phyloP scores from a whole-genome alignment of 2,329 filamentous ascomycete species.

The Talaromyces sp. region DNA sequence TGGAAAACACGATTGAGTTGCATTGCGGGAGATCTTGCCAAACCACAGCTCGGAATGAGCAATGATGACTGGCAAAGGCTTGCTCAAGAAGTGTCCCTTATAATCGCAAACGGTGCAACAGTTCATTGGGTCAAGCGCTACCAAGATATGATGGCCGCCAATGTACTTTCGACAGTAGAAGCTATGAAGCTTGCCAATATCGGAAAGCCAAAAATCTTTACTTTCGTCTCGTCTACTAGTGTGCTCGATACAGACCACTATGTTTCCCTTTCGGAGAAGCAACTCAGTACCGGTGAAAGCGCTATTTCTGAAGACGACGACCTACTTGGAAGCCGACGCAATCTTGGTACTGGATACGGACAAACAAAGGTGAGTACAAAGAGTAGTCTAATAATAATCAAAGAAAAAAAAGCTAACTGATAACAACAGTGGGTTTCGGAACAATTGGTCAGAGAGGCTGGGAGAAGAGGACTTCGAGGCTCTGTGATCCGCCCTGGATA shows the following conservation, averaged over 20 bases:
- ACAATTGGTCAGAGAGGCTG: conserved; percentile 70
- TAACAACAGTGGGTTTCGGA: conserved; percentile 61
- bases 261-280: conserved; percentile 63
- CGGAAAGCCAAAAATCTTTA: conserved; percentile 72
- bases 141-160: conserved; percentile 62
- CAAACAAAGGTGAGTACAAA: conserved; percentile 58
- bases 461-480: conserved; percentile 67
- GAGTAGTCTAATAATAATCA: not conserved
- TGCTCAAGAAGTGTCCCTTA: conserved; percentile 60
- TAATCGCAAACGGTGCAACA: conserved; percentile 76
- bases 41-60: conserved; percentile 68
- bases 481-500: conserved; percentile 80
- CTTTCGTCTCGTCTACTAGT: conserved; percentile 77
- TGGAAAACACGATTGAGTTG: conserved; percentile 62
- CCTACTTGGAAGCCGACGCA: conserved; percentile 66
- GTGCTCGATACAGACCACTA: conserved; percentile 79
- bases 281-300: conserved; percentile 53
- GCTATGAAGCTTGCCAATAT: conserved; percentile 67
- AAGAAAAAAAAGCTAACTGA: not conserved
- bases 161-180: conserved; percentile 77
- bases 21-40: conserved; percentile 67
- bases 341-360: conserved; percentile 81
- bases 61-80: conserved; percentile 60
- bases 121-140: conserved; percentile 80
- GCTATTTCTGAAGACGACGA: conserved; percentile 72